Evolutionary conservation across 2,329 filamentous ascomycete genomes (phyloP).

Genomic region (Colletotrichum spinosum): DNA sequence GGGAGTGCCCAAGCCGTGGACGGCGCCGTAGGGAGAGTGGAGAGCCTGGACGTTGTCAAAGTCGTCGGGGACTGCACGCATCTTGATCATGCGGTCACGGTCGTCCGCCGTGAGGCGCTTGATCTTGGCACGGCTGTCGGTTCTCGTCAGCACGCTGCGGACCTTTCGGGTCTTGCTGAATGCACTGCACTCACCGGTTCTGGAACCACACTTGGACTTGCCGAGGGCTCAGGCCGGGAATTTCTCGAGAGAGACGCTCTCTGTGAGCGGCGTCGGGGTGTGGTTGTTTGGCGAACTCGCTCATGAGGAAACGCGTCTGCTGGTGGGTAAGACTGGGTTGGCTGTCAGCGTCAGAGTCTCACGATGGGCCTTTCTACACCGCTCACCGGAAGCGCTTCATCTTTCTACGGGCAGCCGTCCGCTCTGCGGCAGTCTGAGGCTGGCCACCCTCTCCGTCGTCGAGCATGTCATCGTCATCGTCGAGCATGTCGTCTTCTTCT

Average conservation of each 20-base stretch:
- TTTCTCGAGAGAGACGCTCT: constrained; percentile 87
- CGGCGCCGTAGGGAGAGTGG: constrained; percentile 74
- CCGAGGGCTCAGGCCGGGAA: constrained; percentile 88
- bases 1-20: constrained; percentile 62
- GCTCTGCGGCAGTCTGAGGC: constrained; percentile 67
- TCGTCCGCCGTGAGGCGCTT: constrained; percentile 78
- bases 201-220: constrained; percentile 99
- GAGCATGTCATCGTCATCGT: constrained; percentile 70
- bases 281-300: constrained; percentile 93
- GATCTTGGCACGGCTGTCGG: constrained; percentile 73
- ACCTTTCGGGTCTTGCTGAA: constrained; percentile 7
- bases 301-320: constrained; percentile 97
- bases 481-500: constrained; percentile 63
- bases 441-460: constrained; percentile 60
- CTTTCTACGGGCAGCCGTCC: constrained; percentile 68
- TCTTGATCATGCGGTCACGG: constrained; percentile 77
- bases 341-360: constrained; percentile 47
- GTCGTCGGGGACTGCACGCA: constrained; percentile 76
- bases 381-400: constrained; percentile 84
- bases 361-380: not conserved
- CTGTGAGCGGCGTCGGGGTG: constrained; percentile 93
- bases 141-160: constrained; percentile 35
- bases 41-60: constrained; percentile 78
- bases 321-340: constrained; percentile 84
- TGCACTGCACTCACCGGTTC: constrained; percentile 77